Evolutionary conservation across 345 rosid genomes (phyloP), one percentile per base, ranked within the genome.

Genomic region (Zanthoxylum bungeanum): DNA sequence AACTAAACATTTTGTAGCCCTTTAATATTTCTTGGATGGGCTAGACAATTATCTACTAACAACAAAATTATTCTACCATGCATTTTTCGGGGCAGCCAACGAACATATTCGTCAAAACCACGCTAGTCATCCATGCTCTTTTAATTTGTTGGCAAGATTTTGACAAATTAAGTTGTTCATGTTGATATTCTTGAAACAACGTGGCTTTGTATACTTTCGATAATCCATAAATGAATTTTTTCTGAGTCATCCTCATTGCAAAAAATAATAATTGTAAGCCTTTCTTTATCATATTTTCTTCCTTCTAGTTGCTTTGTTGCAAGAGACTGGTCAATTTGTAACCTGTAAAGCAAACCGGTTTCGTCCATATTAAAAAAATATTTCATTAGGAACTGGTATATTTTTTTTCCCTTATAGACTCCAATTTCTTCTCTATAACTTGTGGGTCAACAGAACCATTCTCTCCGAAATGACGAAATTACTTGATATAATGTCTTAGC

Each of bases 271-370:
- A 53, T 7, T 17, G 4, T 68, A 34, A 53, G 31, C 14, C 47
- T 68, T 68, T 68, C 8, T 52, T 68, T 51, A 27, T 51, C 47
- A 17, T 51, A n/a, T 7, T 68, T 68, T 68, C 37, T 12, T 53
- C 28, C 57, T 44, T 44, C 28, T 47, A n/a, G 56, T 51, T 51
- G 9, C 56, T 51, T 51, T 51, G 56, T 51, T 51, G 25, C 0
- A 51, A 51, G 56, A 51, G 56, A 51, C 1, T 51, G 27, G 21
- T n/a, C 27, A n/a, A 1, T 9, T 51, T 51, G 8, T 51, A 51
- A n/a, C 56, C 27, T 22, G 21, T 51, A 51, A n/a, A n/a, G n/a
- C n/a, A n/a, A n/a, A n/a, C n/a, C n/a, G n/a, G n/a, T n/a, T n/a
- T n/a, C n/a, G n/a, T 44, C 19, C 2, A 24, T 63, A 63, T 39